These are phyloP conservation scores for Xylaria sp. DNA, from an alignment of 2,329 filamentous ascomycete species.

Conservation along the genomic window DNA sequence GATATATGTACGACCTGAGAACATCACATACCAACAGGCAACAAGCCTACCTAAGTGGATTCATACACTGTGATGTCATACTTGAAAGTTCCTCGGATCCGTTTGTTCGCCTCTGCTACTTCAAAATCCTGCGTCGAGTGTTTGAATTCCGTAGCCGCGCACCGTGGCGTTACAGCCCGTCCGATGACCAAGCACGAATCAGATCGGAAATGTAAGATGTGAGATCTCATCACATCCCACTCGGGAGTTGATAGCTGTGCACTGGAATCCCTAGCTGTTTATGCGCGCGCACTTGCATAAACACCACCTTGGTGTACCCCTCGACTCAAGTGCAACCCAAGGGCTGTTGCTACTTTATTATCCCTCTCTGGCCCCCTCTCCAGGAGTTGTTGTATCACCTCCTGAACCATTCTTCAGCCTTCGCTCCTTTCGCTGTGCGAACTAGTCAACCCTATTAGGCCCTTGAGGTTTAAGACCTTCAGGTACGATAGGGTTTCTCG, in stretches of 20 bases:
- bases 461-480: conserved; percentile 43
- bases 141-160: conserved; percentile 46
- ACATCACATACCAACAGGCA: conserved; percentile 12
- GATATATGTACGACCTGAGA: conserved; percentile 7
- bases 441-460: conserved; percentile 37
- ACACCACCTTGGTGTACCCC: conserved; percentile 39
- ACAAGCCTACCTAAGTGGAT: neutral
- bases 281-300: conserved; percentile 47
- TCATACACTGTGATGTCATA: conserved; percentile 33
- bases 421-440: conserved; percentile 36
- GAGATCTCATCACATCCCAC: conserved; percentile 43
- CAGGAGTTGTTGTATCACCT: conserved; percentile 42
- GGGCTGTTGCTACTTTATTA: conserved; percentile 44
- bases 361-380: conserved; percentile 43
- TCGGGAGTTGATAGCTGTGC: conserved; percentile 23
- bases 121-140: conserved; percentile 31
- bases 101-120: conserved; percentile 40
- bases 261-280: conserved; percentile 50
- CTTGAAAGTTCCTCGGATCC: conserved; percentile 21
- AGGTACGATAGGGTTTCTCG: conserved; percentile 28
- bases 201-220: conserved; percentile 41
- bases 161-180: conserved; percentile 43
- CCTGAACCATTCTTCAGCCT: conserved; percentile 38
- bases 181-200: conserved; percentile 41
- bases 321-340: conserved; percentile 42